Conservation (phyloP, 2,329 filamentous ascomycete species). For the Alternaria longipes region DNA sequence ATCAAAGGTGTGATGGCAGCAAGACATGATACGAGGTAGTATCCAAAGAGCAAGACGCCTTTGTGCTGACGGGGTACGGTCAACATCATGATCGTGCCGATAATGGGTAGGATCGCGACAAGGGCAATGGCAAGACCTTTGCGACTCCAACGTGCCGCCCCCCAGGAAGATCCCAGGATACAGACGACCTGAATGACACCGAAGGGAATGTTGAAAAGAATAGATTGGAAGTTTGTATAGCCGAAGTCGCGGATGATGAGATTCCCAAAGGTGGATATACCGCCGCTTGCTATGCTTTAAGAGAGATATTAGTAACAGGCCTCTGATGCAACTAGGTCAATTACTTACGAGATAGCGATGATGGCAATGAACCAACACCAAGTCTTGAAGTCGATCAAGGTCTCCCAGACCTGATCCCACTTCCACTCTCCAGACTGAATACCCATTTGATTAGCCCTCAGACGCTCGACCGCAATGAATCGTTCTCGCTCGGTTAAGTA, state of each 20-base stretch:
- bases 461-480: constrained; percentile 30
- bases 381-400: constrained; percentile 34
- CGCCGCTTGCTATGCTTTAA: constrained; percentile 66
- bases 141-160: constrained; percentile 61
- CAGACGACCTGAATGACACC: constrained; percentile 61
- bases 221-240: constrained; percentile 64
- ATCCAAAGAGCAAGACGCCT: constrained; percentile 61
- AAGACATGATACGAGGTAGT: constrained; percentile 59
- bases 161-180: constrained; percentile 61
- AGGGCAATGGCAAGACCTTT: constrained; percentile 63
- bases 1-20: constrained; percentile 49
- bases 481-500: constrained; percentile 31
- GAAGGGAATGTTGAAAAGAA: constrained; percentile 68
- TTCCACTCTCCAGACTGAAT: constrained; percentile 78
- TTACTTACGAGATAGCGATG: constrained; percentile 49
- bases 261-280: constrained; percentile 68
- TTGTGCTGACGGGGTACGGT: constrained; percentile 59
- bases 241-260: constrained; percentile 66
- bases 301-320: not conserved
- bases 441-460: constrained; percentile 53
- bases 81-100: constrained; percentile 61
- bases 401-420: constrained; percentile 65
- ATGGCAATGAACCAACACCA: constrained; percentile 64
- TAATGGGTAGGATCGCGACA: constrained; percentile 62
- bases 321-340: constrained; percentile 44